Percentiles rank a stretch among this genome's conserved stretches.
These are phyloP conservation scores for Aspergillus bertholletiae DNA, from an alignment of 495 filamentous ascomycete species.

Conservation along the genomic window DNA sequence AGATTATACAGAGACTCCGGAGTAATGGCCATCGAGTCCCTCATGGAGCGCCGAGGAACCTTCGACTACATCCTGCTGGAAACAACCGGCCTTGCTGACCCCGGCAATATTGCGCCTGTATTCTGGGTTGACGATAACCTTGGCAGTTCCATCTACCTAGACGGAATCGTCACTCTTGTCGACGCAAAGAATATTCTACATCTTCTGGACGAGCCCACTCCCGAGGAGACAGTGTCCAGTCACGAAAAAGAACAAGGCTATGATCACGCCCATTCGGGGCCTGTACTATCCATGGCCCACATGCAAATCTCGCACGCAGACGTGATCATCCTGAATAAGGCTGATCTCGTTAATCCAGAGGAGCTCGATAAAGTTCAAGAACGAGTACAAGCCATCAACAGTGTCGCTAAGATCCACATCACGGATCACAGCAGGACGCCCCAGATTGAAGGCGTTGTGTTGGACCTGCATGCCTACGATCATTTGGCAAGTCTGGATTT, in stretches of 20 bases:
- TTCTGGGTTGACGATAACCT: conserved; percentile 98
- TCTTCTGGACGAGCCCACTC: conserved; percentile 70
- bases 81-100: conserved; percentile 93
- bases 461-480: conserved; percentile 94
- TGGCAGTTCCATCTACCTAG: conserved; percentile 89
- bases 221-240: conserved; percentile 46
- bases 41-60: conserved; percentile 90
- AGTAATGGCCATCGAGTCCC: conserved; percentile 86
- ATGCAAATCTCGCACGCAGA: conserved; percentile 98
- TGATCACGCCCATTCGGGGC: conserved; percentile 49
- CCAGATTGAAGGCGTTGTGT: conserved; percentile 74
- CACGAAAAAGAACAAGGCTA: conserved; percentile 47
- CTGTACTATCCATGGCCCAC: conserved; percentile 82
- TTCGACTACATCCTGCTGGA: conserved; percentile 99
- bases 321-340: conserved; percentile 90
- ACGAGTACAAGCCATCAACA: conserved; percentile 80
- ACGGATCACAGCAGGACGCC: conserved; percentile 78
- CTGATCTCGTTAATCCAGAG: conserved; percentile 72
- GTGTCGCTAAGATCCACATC: conserved; percentile 76
- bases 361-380: conserved; percentile 63
- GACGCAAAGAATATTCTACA: conserved; percentile 89
- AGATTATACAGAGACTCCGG: conserved; percentile 70
- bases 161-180: conserved; percentile 93
- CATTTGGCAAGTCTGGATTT: conserved; percentile 66
- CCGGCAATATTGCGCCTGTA: conserved; percentile 89